Evolutionary conservation across 768 basidiomycete species (phyloP).

Genomic region (Panus rudis): DNA sequence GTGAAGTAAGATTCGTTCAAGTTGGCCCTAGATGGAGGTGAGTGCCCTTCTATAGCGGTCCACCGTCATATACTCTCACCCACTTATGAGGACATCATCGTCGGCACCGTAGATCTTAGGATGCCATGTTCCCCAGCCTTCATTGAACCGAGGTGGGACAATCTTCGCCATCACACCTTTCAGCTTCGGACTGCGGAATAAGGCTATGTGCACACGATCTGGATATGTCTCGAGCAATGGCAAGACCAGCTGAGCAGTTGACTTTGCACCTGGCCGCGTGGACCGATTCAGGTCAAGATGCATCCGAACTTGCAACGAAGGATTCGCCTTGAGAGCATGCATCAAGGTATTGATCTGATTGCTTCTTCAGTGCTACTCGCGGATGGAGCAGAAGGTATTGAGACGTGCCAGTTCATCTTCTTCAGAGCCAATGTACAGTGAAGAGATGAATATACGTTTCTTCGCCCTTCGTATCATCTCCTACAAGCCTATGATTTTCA

Average conservation of each 20-base stretch:
- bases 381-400: neutral
- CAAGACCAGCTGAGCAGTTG: slow-evolving; percentile 60
- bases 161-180: slow-evolving; percentile 64
- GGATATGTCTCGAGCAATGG: slow-evolving; percentile 72
- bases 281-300: slow-evolving; percentile 78
- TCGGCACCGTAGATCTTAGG: slow-evolving; percentile 94
- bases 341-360: slow-evolving; percentile 66
- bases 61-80: slow-evolving; percentile 51
- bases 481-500: slow-evolving; percentile 30
- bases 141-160: slow-evolving; percentile 90
- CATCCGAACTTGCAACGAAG: slow-evolving; percentile 58
- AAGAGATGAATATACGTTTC: slow-evolving; percentile 80
- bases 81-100: slow-evolving; percentile 86
- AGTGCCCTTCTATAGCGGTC: neutral
- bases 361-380: neutral
- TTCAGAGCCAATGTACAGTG: slow-evolving; percentile 78
- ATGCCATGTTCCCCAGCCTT: slow-evolving; percentile 98
- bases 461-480: slow-evolving; percentile 73
- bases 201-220: slow-evolving; percentile 62
- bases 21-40: slow-evolving; percentile 62
- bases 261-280: slow-evolving; percentile 63
- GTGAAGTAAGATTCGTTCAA: slow-evolving; percentile 91
- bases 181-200: slow-evolving; percentile 87
- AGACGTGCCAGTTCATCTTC: slow-evolving; percentile 74
- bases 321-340: slow-evolving; percentile 49